Conservation (phyloP, 345 rosid genomes). For the Pseudoturritis turrita region DNA sequence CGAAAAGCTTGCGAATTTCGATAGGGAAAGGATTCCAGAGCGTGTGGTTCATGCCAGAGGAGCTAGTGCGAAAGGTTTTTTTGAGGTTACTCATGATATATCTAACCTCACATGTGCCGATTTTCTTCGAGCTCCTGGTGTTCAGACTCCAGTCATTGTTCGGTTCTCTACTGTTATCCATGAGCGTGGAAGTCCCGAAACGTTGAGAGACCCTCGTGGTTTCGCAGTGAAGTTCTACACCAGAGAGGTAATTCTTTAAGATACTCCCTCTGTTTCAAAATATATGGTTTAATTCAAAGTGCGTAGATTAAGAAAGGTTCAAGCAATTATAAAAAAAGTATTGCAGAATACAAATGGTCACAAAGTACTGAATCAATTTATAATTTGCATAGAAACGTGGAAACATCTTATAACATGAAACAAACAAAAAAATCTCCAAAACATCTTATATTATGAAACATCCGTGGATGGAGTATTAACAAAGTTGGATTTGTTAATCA, state of each 20-base stretch:
- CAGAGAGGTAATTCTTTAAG: conserved; percentile 93
- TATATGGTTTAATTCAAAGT: no score
- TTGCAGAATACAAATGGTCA: no score
- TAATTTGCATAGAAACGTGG: no score
- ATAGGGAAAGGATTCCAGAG: conserved; percentile 84
- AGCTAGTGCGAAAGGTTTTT: conserved; percentile 91
- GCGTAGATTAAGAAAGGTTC: no score
- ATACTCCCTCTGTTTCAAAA: no score
- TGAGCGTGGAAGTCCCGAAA: conserved; percentile 94
- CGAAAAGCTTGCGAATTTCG: conserved; percentile 82
- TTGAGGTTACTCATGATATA: conserved; percentile 83
- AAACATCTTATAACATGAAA: no score
- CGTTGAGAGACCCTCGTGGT: conserved; percentile 89
- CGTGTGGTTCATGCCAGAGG: conserved; percentile 97
- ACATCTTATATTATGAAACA: no score
- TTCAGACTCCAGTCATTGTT: conserved; percentile 85
- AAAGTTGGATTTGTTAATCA: no score
- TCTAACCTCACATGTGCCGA: conserved; percentile 76
- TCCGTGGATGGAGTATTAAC: no score
- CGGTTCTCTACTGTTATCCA: conserved; percentile 92
- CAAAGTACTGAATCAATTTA: no score
- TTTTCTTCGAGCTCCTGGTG: conserved; percentile 85
- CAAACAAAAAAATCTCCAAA: no score
- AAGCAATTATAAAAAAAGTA: no score
- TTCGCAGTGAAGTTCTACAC: conserved; percentile 93